phyloP scores from a whole-genome alignment of 139 green algal genomes.

The Pseudopediastrum boryanum region DNA sequence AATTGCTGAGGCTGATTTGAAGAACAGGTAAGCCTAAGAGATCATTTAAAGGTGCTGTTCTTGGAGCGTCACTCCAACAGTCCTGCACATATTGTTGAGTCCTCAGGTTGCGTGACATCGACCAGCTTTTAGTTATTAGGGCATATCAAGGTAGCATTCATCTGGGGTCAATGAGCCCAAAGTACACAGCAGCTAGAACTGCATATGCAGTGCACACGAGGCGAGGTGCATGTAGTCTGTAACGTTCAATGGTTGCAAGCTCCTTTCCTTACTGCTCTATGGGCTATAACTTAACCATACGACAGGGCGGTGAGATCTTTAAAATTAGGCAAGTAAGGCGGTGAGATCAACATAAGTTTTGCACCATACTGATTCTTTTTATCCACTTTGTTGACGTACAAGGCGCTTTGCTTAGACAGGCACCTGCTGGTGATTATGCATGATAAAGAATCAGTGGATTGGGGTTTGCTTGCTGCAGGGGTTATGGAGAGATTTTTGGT shows the following conservation, averaged over 20 bases:
- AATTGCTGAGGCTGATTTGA: slow-evolving; percentile 84
- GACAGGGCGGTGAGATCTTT: too few species aligned
- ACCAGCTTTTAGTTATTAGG: neutral
- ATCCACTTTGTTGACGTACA: neutral
- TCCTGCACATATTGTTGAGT: neutral
- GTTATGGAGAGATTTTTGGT: slow-evolving; percentile 75
- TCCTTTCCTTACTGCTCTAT: too few species aligned
- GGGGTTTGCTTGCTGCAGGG: slow-evolving; percentile 32
- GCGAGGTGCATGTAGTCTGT: too few species aligned
- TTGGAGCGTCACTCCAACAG: neutral
- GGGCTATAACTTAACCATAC: too few species aligned
- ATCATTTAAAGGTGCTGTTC: neutral
- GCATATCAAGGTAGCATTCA: neutral
- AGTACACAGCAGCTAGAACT: neutral
- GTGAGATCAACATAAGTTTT: too few species aligned
- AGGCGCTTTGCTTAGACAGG: neutral
- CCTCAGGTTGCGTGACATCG: neutral
- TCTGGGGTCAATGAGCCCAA: neutral
- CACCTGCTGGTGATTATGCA: neutral
- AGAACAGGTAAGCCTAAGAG: slow-evolving; percentile 53
- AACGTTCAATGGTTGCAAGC: too few species aligned
- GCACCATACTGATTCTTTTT: too few species aligned
- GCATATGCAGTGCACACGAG: neutral
- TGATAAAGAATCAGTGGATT: neutral
- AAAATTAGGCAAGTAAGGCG: too few species aligned